These are phyloP conservation scores for Hypoxylon sp. DNA, from an alignment of 2,329 filamentous ascomycete genomes.

Conservation along the genomic window DNA sequence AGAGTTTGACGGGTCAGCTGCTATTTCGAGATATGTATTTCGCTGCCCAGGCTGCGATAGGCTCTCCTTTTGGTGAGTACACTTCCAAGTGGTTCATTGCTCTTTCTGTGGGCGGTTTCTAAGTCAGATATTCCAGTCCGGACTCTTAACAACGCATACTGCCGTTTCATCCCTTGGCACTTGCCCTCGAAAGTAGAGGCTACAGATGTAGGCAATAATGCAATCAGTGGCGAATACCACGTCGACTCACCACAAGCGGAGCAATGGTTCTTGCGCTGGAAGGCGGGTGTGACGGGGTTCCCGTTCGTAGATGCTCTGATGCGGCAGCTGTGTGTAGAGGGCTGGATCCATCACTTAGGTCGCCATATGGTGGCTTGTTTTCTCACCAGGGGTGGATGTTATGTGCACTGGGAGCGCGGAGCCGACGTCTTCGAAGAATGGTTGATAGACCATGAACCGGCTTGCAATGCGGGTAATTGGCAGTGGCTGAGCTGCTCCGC, in stretches of 20 bases:
- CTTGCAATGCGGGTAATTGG: constrained; percentile 83
- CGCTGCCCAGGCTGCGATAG: constrained; percentile 78
- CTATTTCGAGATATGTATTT: constrained; percentile 90
- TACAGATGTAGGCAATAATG: constrained; percentile 59
- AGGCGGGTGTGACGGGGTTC: constrained; percentile 78
- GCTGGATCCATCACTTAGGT: constrained; percentile 86
- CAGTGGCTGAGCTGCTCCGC: constrained; percentile 83
- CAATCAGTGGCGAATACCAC: constrained; percentile 72
- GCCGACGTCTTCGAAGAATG: constrained; percentile 84
- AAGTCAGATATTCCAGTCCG: constrained; percentile 58
- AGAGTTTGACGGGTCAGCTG: constrained; percentile 79
- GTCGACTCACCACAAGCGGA: constrained; percentile 75
- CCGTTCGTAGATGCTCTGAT: constrained; percentile 87
- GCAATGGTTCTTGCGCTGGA: constrained; percentile 78
- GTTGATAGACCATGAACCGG: constrained; percentile 81
- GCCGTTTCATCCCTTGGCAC: constrained; percentile 85
- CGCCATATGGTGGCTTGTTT: constrained; percentile 86
- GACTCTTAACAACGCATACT: constrained; percentile 75
- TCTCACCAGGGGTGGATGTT: constrained; percentile 83
- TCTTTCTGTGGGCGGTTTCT: not conserved
- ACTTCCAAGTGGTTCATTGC: not conserved
- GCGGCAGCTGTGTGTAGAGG: constrained; percentile 79
- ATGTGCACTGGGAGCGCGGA: constrained; percentile 83
- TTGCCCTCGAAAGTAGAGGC: constrained; percentile 71
- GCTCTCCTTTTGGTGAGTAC: constrained; percentile 67